Conservation (phyloP, 106 monocot species). For the Triglochin maritima region DNA sequence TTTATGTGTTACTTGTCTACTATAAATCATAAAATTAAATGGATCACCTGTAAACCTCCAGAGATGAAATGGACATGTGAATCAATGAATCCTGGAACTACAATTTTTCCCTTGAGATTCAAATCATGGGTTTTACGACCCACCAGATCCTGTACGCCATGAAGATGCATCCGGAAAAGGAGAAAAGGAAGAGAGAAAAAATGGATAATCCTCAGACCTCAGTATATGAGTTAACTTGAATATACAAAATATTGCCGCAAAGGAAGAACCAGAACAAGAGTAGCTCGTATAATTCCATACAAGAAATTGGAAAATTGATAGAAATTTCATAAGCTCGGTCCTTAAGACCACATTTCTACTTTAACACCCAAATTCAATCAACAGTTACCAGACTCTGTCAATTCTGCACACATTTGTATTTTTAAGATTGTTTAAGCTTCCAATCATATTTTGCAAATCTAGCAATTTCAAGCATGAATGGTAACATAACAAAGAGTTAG, state of each 20-base stretch:
- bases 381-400: too few relatives aligned
- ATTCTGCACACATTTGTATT: too few relatives aligned
- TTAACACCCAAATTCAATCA: not conserved
- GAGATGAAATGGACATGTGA: conserved; percentile 73
- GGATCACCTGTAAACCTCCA: conserved; percentile 80
- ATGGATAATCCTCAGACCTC: not conserved
- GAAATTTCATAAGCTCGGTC: not conserved
- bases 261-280: not conserved
- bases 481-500: too few relatives aligned
- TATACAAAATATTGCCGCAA: not conserved
- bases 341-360: not conserved
- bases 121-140: conserved; percentile 36
- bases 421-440: too few relatives aligned
- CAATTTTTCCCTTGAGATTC: conserved; percentile 62
- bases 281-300: not conserved
- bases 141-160: conserved; percentile 43
- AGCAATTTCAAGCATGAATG: too few relatives aligned
- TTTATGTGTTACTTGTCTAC: not conserved
- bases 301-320: not conserved
- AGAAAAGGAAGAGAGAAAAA: not conserved
- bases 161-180: not conserved
- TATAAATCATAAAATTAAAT: conserved; percentile 1
- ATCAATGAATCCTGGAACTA: conserved; percentile 88
- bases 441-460: too few relatives aligned
- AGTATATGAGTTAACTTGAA: not conserved